Evolutionary conservation across 1,284 basidiomycete genomes (phyloP).

Genomic region (Stygiomarasmius scandens): DNA sequence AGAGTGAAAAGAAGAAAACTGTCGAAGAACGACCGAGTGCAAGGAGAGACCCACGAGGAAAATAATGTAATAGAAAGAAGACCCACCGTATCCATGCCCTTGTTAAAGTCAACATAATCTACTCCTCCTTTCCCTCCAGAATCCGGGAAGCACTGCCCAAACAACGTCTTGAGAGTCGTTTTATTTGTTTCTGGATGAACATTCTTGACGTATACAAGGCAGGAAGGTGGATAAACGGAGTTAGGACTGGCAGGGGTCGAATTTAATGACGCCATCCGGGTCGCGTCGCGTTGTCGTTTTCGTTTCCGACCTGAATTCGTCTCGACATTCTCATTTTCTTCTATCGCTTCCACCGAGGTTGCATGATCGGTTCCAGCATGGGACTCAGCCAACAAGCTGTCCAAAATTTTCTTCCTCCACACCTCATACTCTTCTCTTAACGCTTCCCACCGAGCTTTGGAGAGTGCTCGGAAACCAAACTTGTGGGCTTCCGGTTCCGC

Average conservation of each 20-base stretch:
- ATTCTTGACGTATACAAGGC: constrained; percentile 70
- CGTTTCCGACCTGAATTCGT: neutral
- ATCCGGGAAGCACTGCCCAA: constrained; percentile 43
- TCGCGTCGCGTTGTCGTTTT: neutral
- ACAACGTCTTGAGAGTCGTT: constrained; percentile 67
- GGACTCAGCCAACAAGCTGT: constrained; percentile 5
- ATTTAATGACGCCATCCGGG: no score
- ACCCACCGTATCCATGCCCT: constrained; percentile 73
- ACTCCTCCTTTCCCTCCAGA: constrained; percentile 35
- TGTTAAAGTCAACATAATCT: constrained; percentile 78
- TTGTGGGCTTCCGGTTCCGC: constrained; percentile 45
- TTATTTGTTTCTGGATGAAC: constrained; percentile 76
- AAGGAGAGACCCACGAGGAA: neutral
- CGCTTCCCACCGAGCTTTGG: constrained; percentile 61
- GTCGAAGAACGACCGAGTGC: neutral
- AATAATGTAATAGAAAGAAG: neutral
- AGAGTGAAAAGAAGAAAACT: neutral
- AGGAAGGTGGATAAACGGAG: constrained; percentile 56
- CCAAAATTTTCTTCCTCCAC: constrained; percentile 50
- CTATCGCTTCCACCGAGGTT: neutral
- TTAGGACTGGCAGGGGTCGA: neutral
- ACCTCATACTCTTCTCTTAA: constrained; percentile 67
- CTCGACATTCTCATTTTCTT: neutral
- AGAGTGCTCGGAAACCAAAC: constrained; percentile 60
- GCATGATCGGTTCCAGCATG: neutral